These are phyloP conservation scores for Coemansia sp. DNA, from an alignment of 192 early-diverging fungal genomes.

Conservation along the genomic window DNA sequence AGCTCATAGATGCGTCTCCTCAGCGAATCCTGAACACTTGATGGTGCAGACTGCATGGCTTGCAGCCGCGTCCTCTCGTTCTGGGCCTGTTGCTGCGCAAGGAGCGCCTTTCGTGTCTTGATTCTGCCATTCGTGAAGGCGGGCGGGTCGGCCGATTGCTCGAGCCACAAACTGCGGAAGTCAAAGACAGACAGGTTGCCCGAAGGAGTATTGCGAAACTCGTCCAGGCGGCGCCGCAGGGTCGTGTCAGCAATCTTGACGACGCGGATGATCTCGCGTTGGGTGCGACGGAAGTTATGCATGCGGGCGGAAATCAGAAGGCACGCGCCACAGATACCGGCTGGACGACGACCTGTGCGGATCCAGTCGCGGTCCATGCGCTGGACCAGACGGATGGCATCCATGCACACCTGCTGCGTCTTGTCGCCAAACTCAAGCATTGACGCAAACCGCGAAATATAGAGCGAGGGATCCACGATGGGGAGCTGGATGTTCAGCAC, in stretches of 20 bases:
- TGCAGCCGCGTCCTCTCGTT: not conserved
- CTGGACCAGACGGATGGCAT: constrained; percentile 79
- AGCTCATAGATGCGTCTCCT: constrained; percentile 8
- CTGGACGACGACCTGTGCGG: constrained; percentile 80
- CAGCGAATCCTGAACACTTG: not conserved
- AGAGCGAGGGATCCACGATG: constrained; percentile 89
- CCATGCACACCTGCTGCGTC: constrained; percentile 70
- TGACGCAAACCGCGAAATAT: constrained; percentile 87
- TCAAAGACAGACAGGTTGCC: constrained; percentile 73
- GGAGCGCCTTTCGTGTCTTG: constrained; percentile 47
- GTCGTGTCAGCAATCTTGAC: constrained; percentile 91
- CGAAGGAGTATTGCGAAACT: constrained; percentile 81
- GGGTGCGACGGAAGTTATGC: constrained; percentile 84
- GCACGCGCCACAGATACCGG: constrained; percentile 94
- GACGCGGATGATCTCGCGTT: constrained; percentile 80
- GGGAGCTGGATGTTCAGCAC: constrained; percentile 66
- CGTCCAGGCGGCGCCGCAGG: constrained; percentile 74
- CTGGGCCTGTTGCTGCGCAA: constrained; percentile 15
- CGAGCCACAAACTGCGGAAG: constrained; percentile 85
- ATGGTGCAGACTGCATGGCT: not conserved
- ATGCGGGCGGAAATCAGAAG: constrained; percentile 87
- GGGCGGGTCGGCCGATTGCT: constrained; percentile 79
- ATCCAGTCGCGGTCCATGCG: constrained; percentile 97
- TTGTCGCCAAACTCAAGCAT: constrained; percentile 90
- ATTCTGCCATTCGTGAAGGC: constrained; percentile 65